Evolutionary conservation across 768 basidiomycete species (phyloP).

Genomic region (Macrocybe gigantea): DNA sequence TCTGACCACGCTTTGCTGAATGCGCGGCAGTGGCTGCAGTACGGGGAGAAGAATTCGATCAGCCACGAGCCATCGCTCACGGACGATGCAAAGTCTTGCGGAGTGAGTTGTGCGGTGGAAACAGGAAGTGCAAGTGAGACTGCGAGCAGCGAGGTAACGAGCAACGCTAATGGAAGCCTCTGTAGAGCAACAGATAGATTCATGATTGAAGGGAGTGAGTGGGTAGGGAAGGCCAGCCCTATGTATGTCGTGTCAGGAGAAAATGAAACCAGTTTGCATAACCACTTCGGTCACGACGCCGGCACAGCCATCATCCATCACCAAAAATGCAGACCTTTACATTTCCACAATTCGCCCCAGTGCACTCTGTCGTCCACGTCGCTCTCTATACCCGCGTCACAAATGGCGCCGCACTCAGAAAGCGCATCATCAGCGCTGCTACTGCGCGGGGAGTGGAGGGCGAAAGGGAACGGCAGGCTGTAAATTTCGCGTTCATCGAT

Average conservation of each 20-base stretch:
- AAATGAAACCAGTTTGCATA: not conserved
- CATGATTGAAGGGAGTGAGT: conserved; percentile 6
- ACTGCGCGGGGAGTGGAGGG: conserved; percentile 53
- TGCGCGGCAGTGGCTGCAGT: conserved; percentile 70
- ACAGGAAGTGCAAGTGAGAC: conserved; percentile 28
- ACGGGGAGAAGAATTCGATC: conserved; percentile 85
- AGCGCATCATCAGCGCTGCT: conserved; percentile 68
- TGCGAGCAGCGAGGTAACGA: conserved; percentile 23
- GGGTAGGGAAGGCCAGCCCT: conserved; percentile 10
- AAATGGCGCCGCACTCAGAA: conserved; percentile 56
- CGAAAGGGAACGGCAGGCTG: conserved; percentile 61
- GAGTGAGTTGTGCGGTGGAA: conserved; percentile 38
- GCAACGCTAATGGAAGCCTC: conserved; percentile 20
- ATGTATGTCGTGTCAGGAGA: conserved; percentile 1
- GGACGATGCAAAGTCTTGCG: conserved; percentile 51
- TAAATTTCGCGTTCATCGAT: conserved; percentile 91
- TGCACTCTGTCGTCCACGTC: conserved; percentile 42
- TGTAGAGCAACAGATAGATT: conserved; percentile 7
- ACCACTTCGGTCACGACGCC: no score
- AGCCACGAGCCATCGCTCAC: conserved; percentile 66
- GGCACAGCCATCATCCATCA: conserved; percentile 2
- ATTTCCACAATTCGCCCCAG: conserved; percentile 46
- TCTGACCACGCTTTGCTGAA: conserved; percentile 84
- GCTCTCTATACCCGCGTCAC: conserved; percentile 63
- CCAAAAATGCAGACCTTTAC: conserved; percentile 46